Conservation (phyloP, 768 basidiomycete genomes). For the Termitomyces sp. region DNA sequence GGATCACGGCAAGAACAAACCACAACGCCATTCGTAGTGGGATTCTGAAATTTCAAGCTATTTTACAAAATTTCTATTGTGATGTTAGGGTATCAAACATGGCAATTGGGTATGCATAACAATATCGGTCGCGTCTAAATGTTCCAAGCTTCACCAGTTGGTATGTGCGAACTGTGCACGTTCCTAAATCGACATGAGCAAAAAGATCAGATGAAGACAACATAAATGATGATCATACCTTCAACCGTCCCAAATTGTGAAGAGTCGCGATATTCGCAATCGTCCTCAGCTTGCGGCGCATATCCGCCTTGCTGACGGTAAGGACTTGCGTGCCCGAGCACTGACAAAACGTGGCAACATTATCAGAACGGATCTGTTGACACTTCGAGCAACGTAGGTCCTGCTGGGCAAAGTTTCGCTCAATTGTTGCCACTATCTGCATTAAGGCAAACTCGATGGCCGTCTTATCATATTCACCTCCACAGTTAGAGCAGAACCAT, state of each 20-base stretch:
- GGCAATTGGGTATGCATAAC: conserved; percentile 7
- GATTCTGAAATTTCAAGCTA: background rate
- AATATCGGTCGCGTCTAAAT: background rate
- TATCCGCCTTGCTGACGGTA: conserved; percentile 69
- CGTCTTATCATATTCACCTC: conserved; percentile 83
- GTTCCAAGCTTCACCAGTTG: conserved; percentile 30
- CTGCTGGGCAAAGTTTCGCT: conserved; percentile 79
- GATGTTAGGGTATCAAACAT: conserved; percentile 12
- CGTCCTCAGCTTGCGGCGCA: conserved; percentile 68
- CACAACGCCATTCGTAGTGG: background rate
- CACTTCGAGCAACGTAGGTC: conserved; percentile 89
- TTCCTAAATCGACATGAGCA: conserved; percentile 29
- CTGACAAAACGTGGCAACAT: conserved; percentile 77
- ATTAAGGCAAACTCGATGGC: conserved; percentile 87
- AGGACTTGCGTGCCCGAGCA: conserved; percentile 86
- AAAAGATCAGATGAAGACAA: background rate
- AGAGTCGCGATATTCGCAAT: conserved; percentile 80
- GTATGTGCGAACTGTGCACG: conserved; percentile 40
- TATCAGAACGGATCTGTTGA: conserved; percentile 87
- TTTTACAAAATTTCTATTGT: too few relatives aligned
- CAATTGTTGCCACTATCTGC: conserved; percentile 64
- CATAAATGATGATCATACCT: conserved; percentile 42
- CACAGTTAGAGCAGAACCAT: conserved; percentile 73
- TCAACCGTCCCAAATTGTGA: conserved; percentile 64
- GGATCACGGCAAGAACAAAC: background rate